Evolutionary conservation across 2,329 filamentous ascomycete species (phyloP).

Genomic region (Xylaria polymorpha): DNA sequence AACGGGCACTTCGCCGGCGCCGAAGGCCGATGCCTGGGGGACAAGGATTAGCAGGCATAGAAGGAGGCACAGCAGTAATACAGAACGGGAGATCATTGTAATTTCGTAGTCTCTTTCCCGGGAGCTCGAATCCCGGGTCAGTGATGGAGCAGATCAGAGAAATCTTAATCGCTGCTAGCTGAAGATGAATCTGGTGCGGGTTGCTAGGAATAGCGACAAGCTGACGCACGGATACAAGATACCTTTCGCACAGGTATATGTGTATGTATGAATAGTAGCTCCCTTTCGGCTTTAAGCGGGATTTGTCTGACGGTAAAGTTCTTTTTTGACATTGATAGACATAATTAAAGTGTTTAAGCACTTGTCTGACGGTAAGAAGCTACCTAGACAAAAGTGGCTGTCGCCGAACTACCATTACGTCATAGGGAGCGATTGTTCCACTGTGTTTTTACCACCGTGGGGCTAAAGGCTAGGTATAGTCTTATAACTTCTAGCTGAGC

Average conservation of each 20-base stretch:
- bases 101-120: not conserved
- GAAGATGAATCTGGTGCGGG: not conserved
- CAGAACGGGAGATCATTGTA: slow-evolving; percentile 32
- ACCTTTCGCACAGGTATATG: not conserved
- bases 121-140: not conserved
- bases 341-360: no score
- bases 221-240: not conserved
- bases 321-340: not conserved
- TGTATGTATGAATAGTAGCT: not conserved
- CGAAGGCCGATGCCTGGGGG: slow-evolving; percentile 52
- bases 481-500: not conserved
- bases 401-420: slow-evolving; percentile 11
- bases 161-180: not conserved
- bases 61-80: slow-evolving; percentile 40
- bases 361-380: no score
- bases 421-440: slow-evolving; percentile 1
- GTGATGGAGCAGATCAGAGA: not conserved
- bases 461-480: not conserved
- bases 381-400: not conserved
- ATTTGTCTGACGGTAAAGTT: not conserved
- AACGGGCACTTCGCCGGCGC: slow-evolving; percentile 54
- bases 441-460: not conserved
- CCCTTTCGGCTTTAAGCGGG: not conserved
- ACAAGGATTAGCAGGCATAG: slow-evolving; percentile 52
- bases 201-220: slow-evolving; percentile 8